phyloP scores from a whole-genome alignment of 495 filamentous ascomycete species.

The Penicillium mononematosum region DNA sequence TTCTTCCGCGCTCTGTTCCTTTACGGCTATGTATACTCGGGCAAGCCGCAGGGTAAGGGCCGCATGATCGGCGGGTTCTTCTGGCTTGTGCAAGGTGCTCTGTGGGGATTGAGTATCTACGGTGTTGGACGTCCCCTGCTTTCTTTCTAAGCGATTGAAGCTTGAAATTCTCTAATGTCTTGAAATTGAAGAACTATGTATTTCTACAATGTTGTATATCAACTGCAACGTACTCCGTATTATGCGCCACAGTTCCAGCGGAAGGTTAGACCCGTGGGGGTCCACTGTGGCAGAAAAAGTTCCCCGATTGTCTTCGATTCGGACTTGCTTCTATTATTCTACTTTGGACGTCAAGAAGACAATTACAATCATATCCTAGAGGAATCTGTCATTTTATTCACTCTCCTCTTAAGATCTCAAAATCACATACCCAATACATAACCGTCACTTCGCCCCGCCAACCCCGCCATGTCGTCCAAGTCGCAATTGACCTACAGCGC shows the following conservation, averaged over 20 bases:
- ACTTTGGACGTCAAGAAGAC: neutral
- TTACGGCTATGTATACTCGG: slow-evolving; percentile 56
- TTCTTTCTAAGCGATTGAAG: slow-evolving; percentile 12
- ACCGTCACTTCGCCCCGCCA: slow-evolving; percentile 10
- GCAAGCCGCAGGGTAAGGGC: slow-evolving; percentile 49
- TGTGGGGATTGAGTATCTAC: slow-evolving; percentile 48
- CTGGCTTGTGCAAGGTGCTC: slow-evolving; percentile 43
- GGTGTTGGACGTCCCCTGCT: slow-evolving; percentile 41
- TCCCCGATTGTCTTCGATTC: slow-evolving; percentile 9
- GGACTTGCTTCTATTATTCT: slow-evolving; percentile 1
- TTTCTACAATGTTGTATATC: slow-evolving; percentile 5
- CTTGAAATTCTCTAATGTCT: neutral
- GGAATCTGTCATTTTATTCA: neutral
- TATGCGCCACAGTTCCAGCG: neutral
- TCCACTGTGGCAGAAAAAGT: slow-evolving; percentile 31
- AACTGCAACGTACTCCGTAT: neutral
- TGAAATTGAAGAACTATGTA: slow-evolving; percentile 5
- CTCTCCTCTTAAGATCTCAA: neutral
- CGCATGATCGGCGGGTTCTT: slow-evolving; percentile 39
- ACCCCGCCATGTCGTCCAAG: slow-evolving; percentile 47
- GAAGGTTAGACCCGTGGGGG: slow-evolving; percentile 10
- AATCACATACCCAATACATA: slow-evolving; percentile 18
- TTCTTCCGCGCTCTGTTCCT: slow-evolving; percentile 54
- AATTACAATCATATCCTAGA: neutral
- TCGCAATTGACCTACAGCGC: slow-evolving; percentile 45